These are phyloP conservation scores for Ascochyta koolunga DNA, from an alignment of 2,329 filamentous ascomycete species.

Conservation along the genomic window DNA sequence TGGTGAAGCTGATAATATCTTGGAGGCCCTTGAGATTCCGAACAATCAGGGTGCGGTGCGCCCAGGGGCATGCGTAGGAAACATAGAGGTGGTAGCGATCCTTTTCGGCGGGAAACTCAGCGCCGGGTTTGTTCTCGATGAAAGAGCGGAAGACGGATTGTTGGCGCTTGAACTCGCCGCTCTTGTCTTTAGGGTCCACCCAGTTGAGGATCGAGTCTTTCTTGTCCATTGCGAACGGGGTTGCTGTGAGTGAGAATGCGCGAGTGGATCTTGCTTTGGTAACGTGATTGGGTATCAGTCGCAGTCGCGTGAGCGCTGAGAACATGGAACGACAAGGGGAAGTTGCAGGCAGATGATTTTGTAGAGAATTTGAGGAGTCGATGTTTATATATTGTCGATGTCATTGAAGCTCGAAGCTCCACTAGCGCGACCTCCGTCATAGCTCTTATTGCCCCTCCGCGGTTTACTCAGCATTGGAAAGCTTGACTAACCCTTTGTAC, in stretches of 20 bases:
- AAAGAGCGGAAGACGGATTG: slow-evolving; percentile 80
- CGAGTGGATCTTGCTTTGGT: slow-evolving; percentile 11
- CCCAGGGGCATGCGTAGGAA: slow-evolving; percentile 94
- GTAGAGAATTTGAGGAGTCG: not conserved
- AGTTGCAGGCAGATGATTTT: not conserved
- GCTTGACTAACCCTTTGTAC: slow-evolving; percentile 29
- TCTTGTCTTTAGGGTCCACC: slow-evolving; percentile 77
- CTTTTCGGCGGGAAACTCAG: slow-evolving; percentile 83
- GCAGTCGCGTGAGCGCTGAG: slow-evolving; percentile 21
- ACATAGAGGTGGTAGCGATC: slow-evolving; percentile 94
- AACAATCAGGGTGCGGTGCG: slow-evolving; percentile 84
- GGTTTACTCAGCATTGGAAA: slow-evolving; percentile 41
- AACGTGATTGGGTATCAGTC: slow-evolving; percentile 21
- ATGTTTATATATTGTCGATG: slow-evolving; percentile 29
- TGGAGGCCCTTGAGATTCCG: slow-evolving; percentile 91
- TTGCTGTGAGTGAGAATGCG: slow-evolving; percentile 20
- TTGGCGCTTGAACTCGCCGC: slow-evolving; percentile 92
- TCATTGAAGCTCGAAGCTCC: slow-evolving; percentile 25
- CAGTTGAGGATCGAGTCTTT: slow-evolving; percentile 73
- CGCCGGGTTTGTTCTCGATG: slow-evolving; percentile 73
- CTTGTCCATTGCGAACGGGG: slow-evolving; percentile 22
- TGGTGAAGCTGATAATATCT: slow-evolving; percentile 76
- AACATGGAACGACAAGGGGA: slow-evolving; percentile 22
- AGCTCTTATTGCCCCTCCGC: slow-evolving; percentile 19
- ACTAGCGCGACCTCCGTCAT: slow-evolving; percentile 30